Conservation (phyloP, 495 filamentous ascomycete genomes). For the Apodospora peruviana region DNA sequence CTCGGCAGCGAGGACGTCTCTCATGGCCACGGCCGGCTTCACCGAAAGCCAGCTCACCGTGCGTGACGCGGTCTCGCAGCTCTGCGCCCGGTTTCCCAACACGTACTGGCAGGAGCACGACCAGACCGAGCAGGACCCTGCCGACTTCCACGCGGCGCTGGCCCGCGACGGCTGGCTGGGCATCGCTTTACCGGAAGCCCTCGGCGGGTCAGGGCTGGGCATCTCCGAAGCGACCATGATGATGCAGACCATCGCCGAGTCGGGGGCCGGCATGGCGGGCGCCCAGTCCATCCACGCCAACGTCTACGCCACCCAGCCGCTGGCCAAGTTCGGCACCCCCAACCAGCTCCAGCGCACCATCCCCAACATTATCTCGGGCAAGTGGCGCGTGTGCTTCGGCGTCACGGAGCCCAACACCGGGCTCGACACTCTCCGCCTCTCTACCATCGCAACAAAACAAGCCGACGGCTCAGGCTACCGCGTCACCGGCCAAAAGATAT, state of each 20-base stretch:
- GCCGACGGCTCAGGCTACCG: constrained; percentile 47
- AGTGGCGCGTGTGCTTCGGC: constrained; percentile 67
- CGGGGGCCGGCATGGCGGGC: constrained; percentile 71
- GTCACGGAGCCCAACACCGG: constrained; percentile 59
- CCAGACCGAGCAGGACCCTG: constrained; percentile 60
- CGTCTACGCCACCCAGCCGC: constrained; percentile 73
- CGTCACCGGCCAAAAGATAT: constrained; percentile 73
- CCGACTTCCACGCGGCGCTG: constrained; percentile 66
- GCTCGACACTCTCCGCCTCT: constrained; percentile 65
- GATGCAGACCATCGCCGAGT: constrained; percentile 76
- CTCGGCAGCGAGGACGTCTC: constrained; percentile 18
- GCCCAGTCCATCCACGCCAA: constrained; percentile 70
- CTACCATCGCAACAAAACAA: constrained; percentile 50
- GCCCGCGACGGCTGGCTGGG: constrained; percentile 82
- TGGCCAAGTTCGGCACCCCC: constrained; percentile 61
- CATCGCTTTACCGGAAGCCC: constrained; percentile 65
- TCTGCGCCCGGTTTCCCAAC: constrained; percentile 60
- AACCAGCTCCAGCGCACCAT: constrained; percentile 57
- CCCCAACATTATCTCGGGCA: constrained; percentile 62
- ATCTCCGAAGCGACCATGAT: constrained; percentile 82
- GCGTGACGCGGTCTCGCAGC: constrained; percentile 60
- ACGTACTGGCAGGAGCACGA: constrained; percentile 69
- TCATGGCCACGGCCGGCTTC: constrained; percentile 72
- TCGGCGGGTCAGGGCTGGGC: constrained; percentile 69
- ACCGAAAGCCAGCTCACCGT: constrained; percentile 66